Evolutionary conservation across 495 filamentous ascomycete species (phyloP), one percentile per base, ranked within the genome.

Genomic region (Talaromyces adpressus): DNA sequence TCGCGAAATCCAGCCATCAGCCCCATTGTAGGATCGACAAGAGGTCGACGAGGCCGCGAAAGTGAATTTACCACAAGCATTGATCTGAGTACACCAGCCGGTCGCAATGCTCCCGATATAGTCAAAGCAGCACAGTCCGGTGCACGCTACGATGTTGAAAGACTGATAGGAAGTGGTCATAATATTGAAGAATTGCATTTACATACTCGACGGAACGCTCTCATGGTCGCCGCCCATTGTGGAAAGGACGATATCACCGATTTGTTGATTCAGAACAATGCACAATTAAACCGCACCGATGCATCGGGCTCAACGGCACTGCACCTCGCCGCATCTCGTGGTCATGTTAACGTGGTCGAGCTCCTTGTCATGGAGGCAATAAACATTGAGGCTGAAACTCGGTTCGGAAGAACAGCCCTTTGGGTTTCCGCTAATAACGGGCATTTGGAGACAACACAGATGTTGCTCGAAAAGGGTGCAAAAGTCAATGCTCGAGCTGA

Each of bases 211-310:
- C 65, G 77, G 27, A 82, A 73, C 36, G 75, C 79, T 6, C 73
- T 81, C 9, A 69, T 75, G 3, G 78, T 82, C 41, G 79, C 79
- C 53, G 65, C 76, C n/a, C 78, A 81, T 60, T 79, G 78, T 67
- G 80, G 77, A 16, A 77, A 77, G 57, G 73, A 74, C 12, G 73
- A 72, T 29, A 68, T 81, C 20, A 77, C 81, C 5, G 73, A 68
- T 16, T 54, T 79, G 9, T 64, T 82, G 16, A 70, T 82, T 16
- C 69, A 70, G 22, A 69, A 69, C 27, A 69, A 72, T 49, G 79
- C 77, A n/a, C 64, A 68, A 52, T 57, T 78, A 1, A 68, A 77
- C 52, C 65, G 70, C 0, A 58, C 63, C 3, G 79, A 81, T 64
- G 65, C 62, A n/a, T 69, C 65, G 7, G 71, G 72, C 5, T 75